Evolutionary conservation across 371 early-diverging fungal genomes (phyloP).

Genomic region (Mortierella polycephala): DNA sequence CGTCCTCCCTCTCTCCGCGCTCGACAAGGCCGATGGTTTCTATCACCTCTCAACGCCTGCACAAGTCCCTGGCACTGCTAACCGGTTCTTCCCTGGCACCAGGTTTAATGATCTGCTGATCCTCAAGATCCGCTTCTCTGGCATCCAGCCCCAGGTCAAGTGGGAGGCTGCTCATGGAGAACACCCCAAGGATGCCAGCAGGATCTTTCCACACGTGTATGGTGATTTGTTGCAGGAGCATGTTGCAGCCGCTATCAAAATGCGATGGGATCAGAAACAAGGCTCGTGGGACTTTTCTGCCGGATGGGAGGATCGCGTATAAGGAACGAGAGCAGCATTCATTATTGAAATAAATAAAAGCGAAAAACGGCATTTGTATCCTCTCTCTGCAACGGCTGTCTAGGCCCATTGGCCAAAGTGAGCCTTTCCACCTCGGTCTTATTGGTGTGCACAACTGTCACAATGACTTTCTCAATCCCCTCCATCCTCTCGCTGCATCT

Average conservation of each 20-base stretch:
- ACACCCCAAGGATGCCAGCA: conserved; percentile 33
- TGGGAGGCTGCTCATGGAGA: conserved; percentile 49
- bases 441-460: neutral
- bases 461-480: neutral
- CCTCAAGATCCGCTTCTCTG: conserved; percentile 37
- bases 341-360: neutral
- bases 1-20: conserved; percentile 36
- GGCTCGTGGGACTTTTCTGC: conserved; percentile 36
- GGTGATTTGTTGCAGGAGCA: conserved; percentile 34
- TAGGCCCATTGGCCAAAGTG: neutral
- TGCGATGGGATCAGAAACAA: conserved; percentile 12
- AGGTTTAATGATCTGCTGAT: conserved; percentile 40
- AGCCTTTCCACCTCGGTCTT: neutral
- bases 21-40: conserved; percentile 51
- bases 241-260: conserved; percentile 19
- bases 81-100: conserved; percentile 42
- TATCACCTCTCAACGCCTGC: conserved; percentile 45
- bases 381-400: too few relatives aligned
- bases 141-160: conserved; percentile 27
- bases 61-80: conserved; percentile 51
- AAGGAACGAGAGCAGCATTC: conserved; percentile 1
- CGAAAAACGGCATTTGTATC: neutral
- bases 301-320: conserved; percentile 47
- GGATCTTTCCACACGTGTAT: conserved; percentile 53
- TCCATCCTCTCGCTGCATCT: neutral